Conservation (phyloP, 1,284 basidiomycete species). For the Ustilago bromivora region DNA sequence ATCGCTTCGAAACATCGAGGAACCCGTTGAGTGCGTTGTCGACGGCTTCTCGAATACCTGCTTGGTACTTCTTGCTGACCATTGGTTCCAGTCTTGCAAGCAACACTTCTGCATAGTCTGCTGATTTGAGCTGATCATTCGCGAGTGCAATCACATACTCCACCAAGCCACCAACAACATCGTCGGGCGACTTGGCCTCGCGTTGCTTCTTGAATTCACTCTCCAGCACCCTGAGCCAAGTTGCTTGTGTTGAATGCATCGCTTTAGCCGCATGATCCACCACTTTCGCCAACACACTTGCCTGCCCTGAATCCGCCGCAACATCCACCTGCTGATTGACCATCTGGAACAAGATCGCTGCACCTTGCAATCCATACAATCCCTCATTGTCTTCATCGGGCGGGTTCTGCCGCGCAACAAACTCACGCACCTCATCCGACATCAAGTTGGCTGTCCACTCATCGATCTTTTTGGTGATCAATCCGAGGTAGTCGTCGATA, state of each 20-base stretch:
- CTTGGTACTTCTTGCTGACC: slow-evolving; percentile 91
- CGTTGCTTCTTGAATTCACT: slow-evolving; percentile 87
- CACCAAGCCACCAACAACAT: slow-evolving; percentile 86
- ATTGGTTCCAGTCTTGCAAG: slow-evolving; percentile 87
- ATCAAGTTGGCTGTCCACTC: slow-evolving; percentile 97
- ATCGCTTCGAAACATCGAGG: slow-evolving; percentile 96
- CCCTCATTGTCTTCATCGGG: slow-evolving; percentile 91
- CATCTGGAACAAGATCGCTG: slow-evolving; percentile 94
- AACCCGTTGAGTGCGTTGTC: slow-evolving; percentile 98
- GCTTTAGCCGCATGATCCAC: slow-evolving; percentile 88
- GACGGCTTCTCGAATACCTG: slow-evolving; percentile 83
- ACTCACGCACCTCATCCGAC: slow-evolving; percentile 88
- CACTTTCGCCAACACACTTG: slow-evolving; percentile 89
- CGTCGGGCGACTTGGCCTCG: slow-evolving; percentile 82
- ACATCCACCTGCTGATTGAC: slow-evolving; percentile 97
- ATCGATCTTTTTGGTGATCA: slow-evolving; percentile 94
- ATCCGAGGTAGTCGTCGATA: slow-evolving; percentile 93
- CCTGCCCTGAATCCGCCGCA: slow-evolving; percentile 94
- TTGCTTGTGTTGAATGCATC: slow-evolving; percentile 88
- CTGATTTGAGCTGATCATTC: slow-evolving; percentile 96
- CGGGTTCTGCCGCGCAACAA: slow-evolving; percentile 82
- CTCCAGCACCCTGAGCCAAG: slow-evolving; percentile 87
- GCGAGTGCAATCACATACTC: slow-evolving; percentile 98
- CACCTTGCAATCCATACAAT: slow-evolving; percentile 89
- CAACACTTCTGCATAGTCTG: slow-evolving; percentile 90